Evolutionary conservation across 352 stramenopile genomes (phyloP).

Genomic region (Pythium oligandrum): DNA sequence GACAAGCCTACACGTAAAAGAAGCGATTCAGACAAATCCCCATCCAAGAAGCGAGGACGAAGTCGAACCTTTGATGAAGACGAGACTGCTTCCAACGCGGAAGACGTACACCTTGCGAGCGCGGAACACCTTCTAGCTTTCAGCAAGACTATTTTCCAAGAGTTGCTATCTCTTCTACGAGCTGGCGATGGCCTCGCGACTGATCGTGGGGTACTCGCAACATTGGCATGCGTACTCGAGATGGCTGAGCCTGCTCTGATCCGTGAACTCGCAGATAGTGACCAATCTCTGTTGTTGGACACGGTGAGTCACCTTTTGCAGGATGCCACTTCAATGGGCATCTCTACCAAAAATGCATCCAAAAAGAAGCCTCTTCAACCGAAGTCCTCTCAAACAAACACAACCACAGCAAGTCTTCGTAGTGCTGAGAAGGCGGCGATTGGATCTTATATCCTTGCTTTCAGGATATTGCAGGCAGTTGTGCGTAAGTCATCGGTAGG

Average conservation of each 20-base stretch:
- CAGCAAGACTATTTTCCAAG: slow-evolving; percentile 35
- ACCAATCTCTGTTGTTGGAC: slow-evolving; percentile 64
- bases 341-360: too few species aligned
- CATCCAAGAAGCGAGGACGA: neutral
- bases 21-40: slow-evolving; percentile 5
- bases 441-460: slow-evolving; percentile 55
- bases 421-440: slow-evolving; percentile 11
- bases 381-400: neutral
- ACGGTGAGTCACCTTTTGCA: slow-evolving; percentile 66
- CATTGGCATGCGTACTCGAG: slow-evolving; percentile 62
- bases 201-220: slow-evolving; percentile 56
- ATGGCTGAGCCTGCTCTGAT: slow-evolving; percentile 63
- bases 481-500: slow-evolving; percentile 51
- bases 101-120: slow-evolving; percentile 10
- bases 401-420: neutral
- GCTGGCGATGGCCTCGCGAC: slow-evolving; percentile 33
- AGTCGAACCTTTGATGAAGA: too few species aligned
- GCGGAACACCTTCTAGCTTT: slow-evolving; percentile 43
- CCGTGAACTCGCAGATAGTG: slow-evolving; percentile 33
- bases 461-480: slow-evolving; percentile 69
- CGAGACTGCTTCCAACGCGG: neutral
- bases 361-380: too few species aligned
- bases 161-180: slow-evolving; percentile 45
- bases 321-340: slow-evolving; percentile 19
- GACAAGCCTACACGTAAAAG: slow-evolving; percentile 9